Base-by-base conservation (phyloP, 805 yeast species). In the Starmerella roubikii region DNA sequence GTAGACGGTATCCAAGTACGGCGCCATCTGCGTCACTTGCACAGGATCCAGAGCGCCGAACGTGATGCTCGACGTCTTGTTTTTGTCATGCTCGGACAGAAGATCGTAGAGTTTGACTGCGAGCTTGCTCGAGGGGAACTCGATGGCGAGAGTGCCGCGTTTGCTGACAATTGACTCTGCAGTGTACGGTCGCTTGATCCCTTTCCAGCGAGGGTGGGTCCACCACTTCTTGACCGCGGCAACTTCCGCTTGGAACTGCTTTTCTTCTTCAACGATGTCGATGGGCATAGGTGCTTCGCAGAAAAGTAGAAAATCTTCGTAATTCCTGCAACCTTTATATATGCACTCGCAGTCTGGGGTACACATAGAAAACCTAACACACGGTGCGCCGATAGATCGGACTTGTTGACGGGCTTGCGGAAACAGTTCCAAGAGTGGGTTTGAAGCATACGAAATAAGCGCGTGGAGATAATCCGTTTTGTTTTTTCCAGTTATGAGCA, bases 31-130 rank as follows among this genome's bases (percentile, higher is more conserved):
- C 44, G 95, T 68, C 49, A 85, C 84, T 59, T 88, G 96, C 50
- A 88, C 79, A 21, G 96, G 95, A 61, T 88, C 96, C 54, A 88
- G 69, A 19, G 96, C 96, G 59, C 96, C 97, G 57, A 84, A 86
- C 25, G 96, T 85, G 69, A 76, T 77, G 18, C 94, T 78, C 27
- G 74, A 79, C 33, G 93, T 74, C 57, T 75, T 76, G 49, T 78
- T 66, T 44, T 50, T 51, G 59, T 72, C 83, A 57, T 84, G 96
- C 57, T 81, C 76, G 47, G 66, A 64, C 44, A 88, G 68, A 32
- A 82, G 61, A 45, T 65, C 62, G 67, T 59, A 88, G 51, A 88
- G 72, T 62, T 88, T 88, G 59, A 79, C 77, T 38, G 96, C 79
- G 72, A 79, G 85, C 29, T 62, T 56, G 38, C 77, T 71, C 6